These are phyloP conservation scores for Ustilago lituana DNA, from an alignment of 1,284 basidiomycete species.

Conservation along the genomic window DNA sequence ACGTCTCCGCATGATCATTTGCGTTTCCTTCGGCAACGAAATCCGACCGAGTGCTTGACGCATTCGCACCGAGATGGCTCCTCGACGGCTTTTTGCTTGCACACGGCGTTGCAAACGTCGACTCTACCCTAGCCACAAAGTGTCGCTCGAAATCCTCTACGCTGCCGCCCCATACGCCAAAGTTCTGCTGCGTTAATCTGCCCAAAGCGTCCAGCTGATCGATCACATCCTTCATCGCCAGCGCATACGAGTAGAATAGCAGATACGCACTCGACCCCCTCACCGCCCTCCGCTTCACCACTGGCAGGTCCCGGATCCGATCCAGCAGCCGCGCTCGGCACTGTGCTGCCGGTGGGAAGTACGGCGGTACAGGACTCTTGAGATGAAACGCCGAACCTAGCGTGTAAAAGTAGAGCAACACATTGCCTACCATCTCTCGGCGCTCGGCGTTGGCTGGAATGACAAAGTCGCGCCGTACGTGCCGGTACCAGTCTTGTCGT, in stretches of 20 bases:
- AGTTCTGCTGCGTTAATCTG: slow-evolving; percentile 50
- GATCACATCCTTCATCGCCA: slow-evolving; percentile 76
- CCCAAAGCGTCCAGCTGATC: slow-evolving; percentile 52
- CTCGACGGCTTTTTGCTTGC: slow-evolving; percentile 28
- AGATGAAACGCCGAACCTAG: slow-evolving; percentile 85
- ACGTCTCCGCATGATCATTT: too few relatives aligned
- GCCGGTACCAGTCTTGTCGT: slow-evolving; percentile 87
- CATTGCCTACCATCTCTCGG: slow-evolving; percentile 87
- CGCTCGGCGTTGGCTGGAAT: slow-evolving; percentile 79
- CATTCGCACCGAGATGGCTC: slow-evolving; percentile 11
- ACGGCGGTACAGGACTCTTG: slow-evolving; percentile 91
- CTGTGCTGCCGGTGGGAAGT: slow-evolving; percentile 88
- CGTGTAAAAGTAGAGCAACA: slow-evolving; percentile 89
- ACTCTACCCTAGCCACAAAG: slow-evolving; percentile 34
- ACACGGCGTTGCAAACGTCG: slow-evolving; percentile 20
- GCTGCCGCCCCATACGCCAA: slow-evolving; percentile 59
- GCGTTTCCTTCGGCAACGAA: too few relatives aligned
- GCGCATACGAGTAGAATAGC: slow-evolving; percentile 90
- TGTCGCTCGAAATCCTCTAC: slow-evolving; percentile 54
- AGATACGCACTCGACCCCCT: slow-evolving; percentile 76
- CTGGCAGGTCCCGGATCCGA: slow-evolving; percentile 73
- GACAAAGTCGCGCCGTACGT: slow-evolving; percentile 79
- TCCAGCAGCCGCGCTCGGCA: slow-evolving; percentile 78
- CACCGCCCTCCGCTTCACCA: slow-evolving; percentile 76
- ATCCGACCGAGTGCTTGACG: too few relatives aligned